phyloP scores from a whole-genome alignment of 768 basidiomycete species.

The Auriscalpium vulgare region DNA sequence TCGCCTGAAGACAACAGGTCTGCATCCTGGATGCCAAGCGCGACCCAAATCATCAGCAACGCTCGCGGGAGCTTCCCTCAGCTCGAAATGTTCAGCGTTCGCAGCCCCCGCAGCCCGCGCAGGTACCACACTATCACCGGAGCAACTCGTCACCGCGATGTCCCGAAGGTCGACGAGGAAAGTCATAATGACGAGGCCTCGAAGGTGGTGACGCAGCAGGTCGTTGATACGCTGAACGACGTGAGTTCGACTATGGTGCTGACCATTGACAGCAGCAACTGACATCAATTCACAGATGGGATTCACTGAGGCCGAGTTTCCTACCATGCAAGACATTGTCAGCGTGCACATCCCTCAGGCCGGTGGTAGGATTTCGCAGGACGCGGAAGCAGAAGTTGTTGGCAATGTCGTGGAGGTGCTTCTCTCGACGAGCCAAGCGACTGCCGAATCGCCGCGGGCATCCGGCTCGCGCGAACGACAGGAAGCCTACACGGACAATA shows the following conservation, averaged over 20 bases:
- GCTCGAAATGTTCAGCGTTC: conserved; percentile 56
- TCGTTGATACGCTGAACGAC: conserved; percentile 38
- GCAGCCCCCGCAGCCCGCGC: conserved; percentile 23
- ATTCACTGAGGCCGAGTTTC: conserved; percentile 49
- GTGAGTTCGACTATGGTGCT: conserved; percentile 33
- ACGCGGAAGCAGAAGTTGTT: conserved; percentile 58
- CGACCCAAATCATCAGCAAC: conserved; percentile 47
- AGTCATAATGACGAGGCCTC: conserved; percentile 6
- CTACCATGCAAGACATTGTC: conserved; percentile 43
- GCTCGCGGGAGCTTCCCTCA: conserved; percentile 53
- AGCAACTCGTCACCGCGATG: conserved; percentile 25
- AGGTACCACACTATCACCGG: conserved; percentile 31
- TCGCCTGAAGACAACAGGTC: neutral
- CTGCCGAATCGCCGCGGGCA: neutral
- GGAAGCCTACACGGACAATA: neutral
- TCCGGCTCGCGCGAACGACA: conserved; percentile 3
- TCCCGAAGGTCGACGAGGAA: conserved; percentile 36
- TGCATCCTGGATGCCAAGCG: neutral
- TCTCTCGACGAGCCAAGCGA: conserved; percentile 24
- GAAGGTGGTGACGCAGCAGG: conserved; percentile 1
- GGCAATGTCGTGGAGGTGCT: conserved; percentile 57
- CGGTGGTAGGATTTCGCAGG: conserved; percentile 41
- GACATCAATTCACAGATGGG: conserved; percentile 47
- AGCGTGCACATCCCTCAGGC: conserved; percentile 25
- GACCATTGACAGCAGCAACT: neutral